phyloP scores from a whole-genome alignment of 805 yeast species.

The Hanseniaspora clermontiae region DNA sequence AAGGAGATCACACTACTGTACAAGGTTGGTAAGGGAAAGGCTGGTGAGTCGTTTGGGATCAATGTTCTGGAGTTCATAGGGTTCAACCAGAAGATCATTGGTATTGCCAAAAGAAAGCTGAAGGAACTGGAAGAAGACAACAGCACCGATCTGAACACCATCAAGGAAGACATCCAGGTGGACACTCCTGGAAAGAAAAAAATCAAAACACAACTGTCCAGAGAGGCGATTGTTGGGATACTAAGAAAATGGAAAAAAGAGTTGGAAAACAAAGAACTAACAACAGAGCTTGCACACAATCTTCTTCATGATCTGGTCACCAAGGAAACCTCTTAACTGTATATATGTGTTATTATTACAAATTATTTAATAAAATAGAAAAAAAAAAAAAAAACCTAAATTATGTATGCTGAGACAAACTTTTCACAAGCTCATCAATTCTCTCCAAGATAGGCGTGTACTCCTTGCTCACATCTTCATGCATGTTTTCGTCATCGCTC shows the following conservation, averaged over 20 bases:
- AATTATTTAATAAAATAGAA: neutral
- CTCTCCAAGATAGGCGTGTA: constrained; percentile 47
- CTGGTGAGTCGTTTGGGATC: constrained; percentile 93
- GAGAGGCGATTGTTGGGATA: constrained; percentile 18
- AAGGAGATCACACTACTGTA: constrained; percentile 77
- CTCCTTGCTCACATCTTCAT: constrained; percentile 39
- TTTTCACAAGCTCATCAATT: constrained; percentile 28
- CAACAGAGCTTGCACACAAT: constrained; percentile 30
- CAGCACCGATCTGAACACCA: constrained; percentile 35
- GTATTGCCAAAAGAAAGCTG: constrained; percentile 93
- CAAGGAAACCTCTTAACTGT: neutral
- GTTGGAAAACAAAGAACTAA: constrained; percentile 34
- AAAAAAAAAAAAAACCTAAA: no score
- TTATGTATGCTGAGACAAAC: neutral
- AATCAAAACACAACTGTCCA: neutral
- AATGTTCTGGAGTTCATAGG: constrained; percentile 94
- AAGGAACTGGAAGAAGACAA: constrained; percentile 58
- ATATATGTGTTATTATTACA: neutral
- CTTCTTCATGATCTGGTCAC: neutral
- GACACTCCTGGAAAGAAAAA: constrained; percentile 13
- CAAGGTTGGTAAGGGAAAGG: constrained; percentile 90
- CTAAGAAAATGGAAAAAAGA: constrained; percentile 43
- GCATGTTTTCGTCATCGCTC: constrained; percentile 20
- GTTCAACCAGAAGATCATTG: constrained; percentile 78
- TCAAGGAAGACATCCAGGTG: neutral